These are phyloP conservation scores for Aspergillus egyptiacus DNA, from an alignment of 495 filamentous ascomycete genomes.

Conservation along the genomic window DNA sequence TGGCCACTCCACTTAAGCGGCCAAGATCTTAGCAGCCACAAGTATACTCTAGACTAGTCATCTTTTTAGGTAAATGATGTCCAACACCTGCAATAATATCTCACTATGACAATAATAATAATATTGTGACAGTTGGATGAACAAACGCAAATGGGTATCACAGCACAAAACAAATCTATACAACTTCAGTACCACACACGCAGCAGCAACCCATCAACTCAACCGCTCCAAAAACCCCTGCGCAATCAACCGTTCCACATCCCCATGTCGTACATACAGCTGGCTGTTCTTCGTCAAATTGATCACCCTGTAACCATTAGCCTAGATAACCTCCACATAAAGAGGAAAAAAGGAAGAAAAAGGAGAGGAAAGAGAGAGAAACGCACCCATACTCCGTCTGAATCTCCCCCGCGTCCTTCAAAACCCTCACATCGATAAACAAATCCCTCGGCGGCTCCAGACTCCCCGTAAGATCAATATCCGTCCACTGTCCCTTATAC, in stretches of 20 bases:
- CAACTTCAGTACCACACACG: neutral
- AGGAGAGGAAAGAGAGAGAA: slow-evolving; percentile 4
- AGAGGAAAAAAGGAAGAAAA: slow-evolving; percentile 1
- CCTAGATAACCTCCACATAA: neutral
- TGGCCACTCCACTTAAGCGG: too few species aligned
- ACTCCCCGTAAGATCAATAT: slow-evolving; percentile 92
- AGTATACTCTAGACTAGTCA: neutral
- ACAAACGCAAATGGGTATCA: too few species aligned
- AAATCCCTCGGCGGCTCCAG: slow-evolving; percentile 91
- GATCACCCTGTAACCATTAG: slow-evolving; percentile 59
- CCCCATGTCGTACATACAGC: slow-evolving; percentile 92
- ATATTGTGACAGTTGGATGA: too few species aligned
- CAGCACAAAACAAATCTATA: slow-evolving; percentile 15
- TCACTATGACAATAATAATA: too few species aligned
- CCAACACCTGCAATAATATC: too few species aligned
- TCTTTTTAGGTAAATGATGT: neutral
- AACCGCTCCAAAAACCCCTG: slow-evolving; percentile 97
- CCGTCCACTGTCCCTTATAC: slow-evolving; percentile 98
- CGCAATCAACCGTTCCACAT: slow-evolving; percentile 90
- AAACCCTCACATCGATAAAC: slow-evolving; percentile 94
- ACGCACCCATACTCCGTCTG: slow-evolving; percentile 98
- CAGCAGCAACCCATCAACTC: slow-evolving; percentile 47
- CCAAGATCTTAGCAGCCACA: neutral
- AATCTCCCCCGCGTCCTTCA: slow-evolving; percentile 97
- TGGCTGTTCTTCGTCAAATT: slow-evolving; percentile 97